These are phyloP conservation scores for Casuarina equisetifolia DNA, from an alignment of 306 rosid genomes.

Conservation along the genomic window DNA sequence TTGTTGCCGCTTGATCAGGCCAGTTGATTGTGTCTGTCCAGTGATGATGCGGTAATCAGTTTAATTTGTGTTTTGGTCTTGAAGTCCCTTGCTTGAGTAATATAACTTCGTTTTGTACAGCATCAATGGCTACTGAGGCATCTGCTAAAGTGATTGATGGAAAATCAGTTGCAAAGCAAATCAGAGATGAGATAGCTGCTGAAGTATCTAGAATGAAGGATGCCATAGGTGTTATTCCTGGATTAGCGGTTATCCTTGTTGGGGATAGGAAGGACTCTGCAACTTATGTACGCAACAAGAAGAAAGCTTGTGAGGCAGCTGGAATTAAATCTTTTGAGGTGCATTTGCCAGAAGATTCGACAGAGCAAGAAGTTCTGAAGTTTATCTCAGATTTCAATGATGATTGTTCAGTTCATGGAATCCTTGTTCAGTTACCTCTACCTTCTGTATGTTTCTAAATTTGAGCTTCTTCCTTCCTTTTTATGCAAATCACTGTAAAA, in stretches of 20 bases:
- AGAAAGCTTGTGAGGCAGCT: constrained; percentile 69
- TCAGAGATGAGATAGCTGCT: constrained; percentile 60
- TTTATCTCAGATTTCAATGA: constrained; percentile 56
- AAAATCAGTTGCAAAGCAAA: constrained; percentile 68
- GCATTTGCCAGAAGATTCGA: constrained; percentile 55
- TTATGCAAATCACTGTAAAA: neutral
- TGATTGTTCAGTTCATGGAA: constrained; percentile 80
- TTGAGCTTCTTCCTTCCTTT: constrained; percentile 14
- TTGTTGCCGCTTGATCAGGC: neutral
- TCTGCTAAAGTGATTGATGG: constrained; percentile 83
- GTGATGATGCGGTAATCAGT: neutral
- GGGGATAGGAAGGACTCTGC: constrained; percentile 89
- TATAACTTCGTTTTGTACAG: constrained; percentile 28
- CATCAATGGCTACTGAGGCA: constrained; percentile 53
- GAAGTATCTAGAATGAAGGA: constrained; percentile 75
- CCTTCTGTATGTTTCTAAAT: constrained; percentile 52
- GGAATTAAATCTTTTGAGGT: constrained; percentile 75
- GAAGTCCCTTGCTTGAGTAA: neutral
- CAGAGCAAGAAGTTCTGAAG: constrained; percentile 64
- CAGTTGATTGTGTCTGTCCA: neutral
- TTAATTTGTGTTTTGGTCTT: neutral
- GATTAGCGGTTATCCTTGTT: constrained; percentile 90
- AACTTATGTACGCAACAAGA: constrained; percentile 82
- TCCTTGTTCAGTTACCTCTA: constrained; percentile 83
- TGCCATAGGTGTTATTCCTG: constrained; percentile 64